A percentile compares a stretch with the other conserved stretches of the same genome.
Evolutionary conservation across 371 early-diverging fungal species (phyloP).

Genomic region (Basidiobolus meristosporus): DNA sequence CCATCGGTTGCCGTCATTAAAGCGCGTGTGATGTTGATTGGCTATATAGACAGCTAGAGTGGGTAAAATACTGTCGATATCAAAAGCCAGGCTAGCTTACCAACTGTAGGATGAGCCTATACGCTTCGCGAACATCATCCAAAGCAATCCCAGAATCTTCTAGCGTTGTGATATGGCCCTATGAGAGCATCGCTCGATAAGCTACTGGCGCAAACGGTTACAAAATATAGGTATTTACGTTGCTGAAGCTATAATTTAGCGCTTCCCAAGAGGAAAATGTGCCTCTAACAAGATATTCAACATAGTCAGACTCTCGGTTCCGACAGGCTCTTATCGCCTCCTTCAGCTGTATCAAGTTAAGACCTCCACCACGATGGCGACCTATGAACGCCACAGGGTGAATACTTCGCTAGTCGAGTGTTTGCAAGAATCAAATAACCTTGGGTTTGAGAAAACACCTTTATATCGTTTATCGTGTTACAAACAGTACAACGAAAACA

Average conservation of each 20-base stretch:
- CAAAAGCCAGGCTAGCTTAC: slow-evolving; percentile 12
- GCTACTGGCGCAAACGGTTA: too few relatives aligned
- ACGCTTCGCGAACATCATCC: slow-evolving; percentile 45
- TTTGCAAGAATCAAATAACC: neutral
- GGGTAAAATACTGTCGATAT: slow-evolving; percentile 9
- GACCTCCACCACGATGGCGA: neutral
- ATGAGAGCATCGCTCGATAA: slow-evolving; percentile 1
- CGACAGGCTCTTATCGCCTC: slow-evolving; percentile 14
- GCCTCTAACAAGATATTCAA: slow-evolving; percentile 24
- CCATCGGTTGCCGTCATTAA: slow-evolving; percentile 63
- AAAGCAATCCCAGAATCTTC: slow-evolving; percentile 46
- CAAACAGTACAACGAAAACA: slow-evolving; percentile 75
- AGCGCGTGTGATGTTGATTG: slow-evolving; percentile 31
- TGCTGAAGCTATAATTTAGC: slow-evolving; percentile 56
- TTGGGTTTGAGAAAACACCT: slow-evolving; percentile 12
- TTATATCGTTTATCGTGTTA: slow-evolving; percentile 64
- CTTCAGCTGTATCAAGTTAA: slow-evolving; percentile 13
- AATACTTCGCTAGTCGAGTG: neutral
- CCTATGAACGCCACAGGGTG: neutral
- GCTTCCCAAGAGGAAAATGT: slow-evolving; percentile 41
- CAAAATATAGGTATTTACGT: too few relatives aligned
- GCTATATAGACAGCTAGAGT: slow-evolving; percentile 11
- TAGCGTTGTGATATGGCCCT: slow-evolving; percentile 27
- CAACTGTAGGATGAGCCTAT: slow-evolving; percentile 36
- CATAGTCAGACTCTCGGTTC: slow-evolving; percentile 11